These are phyloP conservation scores for Chytridium lagenaria DNA, from an alignment of 371 early-diverging fungal species.

Conservation along the genomic window DNA sequence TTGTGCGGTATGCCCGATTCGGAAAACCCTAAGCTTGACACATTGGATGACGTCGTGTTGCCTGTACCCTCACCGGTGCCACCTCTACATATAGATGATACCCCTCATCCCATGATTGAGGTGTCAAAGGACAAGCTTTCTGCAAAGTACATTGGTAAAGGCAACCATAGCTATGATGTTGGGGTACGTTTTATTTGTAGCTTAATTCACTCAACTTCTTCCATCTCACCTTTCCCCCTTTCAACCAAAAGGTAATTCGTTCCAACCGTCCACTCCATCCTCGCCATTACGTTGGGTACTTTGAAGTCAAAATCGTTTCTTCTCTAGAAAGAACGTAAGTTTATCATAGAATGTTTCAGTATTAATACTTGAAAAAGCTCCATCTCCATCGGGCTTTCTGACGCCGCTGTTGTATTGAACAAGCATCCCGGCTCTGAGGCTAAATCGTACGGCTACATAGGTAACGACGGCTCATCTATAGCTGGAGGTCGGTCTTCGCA, in stretches of 20 bases:
- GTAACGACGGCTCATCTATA: slow-evolving; percentile 19
- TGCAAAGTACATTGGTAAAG: slow-evolving; percentile 1
- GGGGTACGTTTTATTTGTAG: background rate
- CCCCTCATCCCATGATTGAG: background rate
- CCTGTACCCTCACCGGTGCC: background rate
- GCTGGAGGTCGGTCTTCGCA: background rate
- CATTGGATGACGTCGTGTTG: background rate
- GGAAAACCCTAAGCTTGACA: too few relatives aligned
- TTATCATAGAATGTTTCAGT: too few relatives aligned
- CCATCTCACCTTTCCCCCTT: background rate
- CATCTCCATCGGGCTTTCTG: slow-evolving; percentile 1
- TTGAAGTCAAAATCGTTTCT: slow-evolving; percentile 24
- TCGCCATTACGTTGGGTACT: slow-evolving; percentile 12
- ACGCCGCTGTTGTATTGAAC: background rate
- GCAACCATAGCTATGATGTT: slow-evolving; percentile 17
- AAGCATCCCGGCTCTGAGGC: slow-evolving; percentile 26
- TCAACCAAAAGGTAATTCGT: slow-evolving; percentile 17
- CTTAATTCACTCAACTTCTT: background rate
- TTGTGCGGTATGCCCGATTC: too few relatives aligned
- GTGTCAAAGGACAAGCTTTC: background rate
- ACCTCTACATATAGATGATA: background rate
- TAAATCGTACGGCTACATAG: slow-evolving; percentile 14
- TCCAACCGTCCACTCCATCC: slow-evolving; percentile 4
- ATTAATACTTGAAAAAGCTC: too few relatives aligned
- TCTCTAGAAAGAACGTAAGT: background rate